phyloP scores from a whole-genome alignment of 805 yeast genomes.

The Schwanniomyces pseudopolymorphus region DNA sequence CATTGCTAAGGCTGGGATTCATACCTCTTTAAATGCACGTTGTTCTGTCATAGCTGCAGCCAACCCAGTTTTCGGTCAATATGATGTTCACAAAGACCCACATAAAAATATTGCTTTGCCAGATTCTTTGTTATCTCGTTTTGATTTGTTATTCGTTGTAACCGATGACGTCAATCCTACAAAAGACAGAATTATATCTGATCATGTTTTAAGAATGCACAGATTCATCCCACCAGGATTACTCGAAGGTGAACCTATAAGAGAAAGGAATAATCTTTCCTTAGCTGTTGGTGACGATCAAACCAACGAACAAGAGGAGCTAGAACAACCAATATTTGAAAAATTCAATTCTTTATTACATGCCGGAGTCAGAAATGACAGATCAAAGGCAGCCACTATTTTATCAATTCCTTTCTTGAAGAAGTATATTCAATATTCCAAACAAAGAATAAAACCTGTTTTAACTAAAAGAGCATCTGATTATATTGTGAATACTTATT shows the following conservation, averaged over 20 bases:
- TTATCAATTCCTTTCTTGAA: slow-evolving; percentile 82
- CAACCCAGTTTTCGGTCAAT: slow-evolving; percentile 95
- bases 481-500: slow-evolving; percentile 75
- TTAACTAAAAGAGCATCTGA: slow-evolving; percentile 76
- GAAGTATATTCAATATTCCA: slow-evolving; percentile 92
- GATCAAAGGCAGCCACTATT: slow-evolving; percentile 26
- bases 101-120: slow-evolving; percentile 96
- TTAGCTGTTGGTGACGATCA: slow-evolving; percentile 77
- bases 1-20: slow-evolving; percentile 97
- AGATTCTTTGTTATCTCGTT: slow-evolving; percentile 93
- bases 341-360: slow-evolving; percentile 80
- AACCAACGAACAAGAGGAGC: slow-evolving; percentile 40
- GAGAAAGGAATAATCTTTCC: slow-evolving; percentile 69
- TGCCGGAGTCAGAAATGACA: slow-evolving; percentile 57
- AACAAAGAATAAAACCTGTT: slow-evolving; percentile 80
- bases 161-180: slow-evolving; percentile 90
- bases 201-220: slow-evolving; percentile 93
- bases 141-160: slow-evolving; percentile 90
- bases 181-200: slow-evolving; percentile 84
- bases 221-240: slow-evolving; percentile 84
- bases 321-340: slow-evolving; percentile 70
- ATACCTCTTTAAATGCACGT: slow-evolving; percentile 92
- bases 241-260: slow-evolving; percentile 88
- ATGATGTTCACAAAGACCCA: slow-evolving; percentile 93
- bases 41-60: slow-evolving; percentile 98